Percentiles rank a stretch among this genome's conserved stretches.
These are phyloP conservation scores for Leccinum pachyderme DNA, from an alignment of 1,284 basidiomycete species.

Conservation along the genomic window DNA sequence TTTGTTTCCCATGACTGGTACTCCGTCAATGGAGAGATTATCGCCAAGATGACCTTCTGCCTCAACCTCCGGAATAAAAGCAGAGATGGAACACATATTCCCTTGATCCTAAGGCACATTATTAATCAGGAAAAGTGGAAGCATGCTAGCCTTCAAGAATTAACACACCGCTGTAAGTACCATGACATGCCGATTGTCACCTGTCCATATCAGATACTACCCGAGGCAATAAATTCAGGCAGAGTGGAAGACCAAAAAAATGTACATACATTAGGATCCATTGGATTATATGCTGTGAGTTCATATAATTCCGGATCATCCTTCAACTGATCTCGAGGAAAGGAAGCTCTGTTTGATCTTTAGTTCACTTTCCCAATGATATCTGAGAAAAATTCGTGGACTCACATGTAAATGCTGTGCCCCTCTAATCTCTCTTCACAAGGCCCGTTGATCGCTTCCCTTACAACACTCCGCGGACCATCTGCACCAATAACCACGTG, in stretches of 20 bases:
- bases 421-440: conserved; percentile 26
- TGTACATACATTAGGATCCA: conserved; percentile 22
- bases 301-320: conserved; percentile 38
- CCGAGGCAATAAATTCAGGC: neutral
- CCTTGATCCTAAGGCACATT: conserved; percentile 26
- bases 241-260: neutral
- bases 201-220: conserved; percentile 27
- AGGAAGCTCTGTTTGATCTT: conserved; percentile 35
- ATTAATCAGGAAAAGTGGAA: conserved; percentile 7
- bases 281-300: conserved; percentile 24
- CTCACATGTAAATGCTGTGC: conserved; percentile 32
- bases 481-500: conserved; percentile 45
- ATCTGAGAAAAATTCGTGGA: conserved; percentile 5
- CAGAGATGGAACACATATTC: conserved; percentile 23
- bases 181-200: conserved; percentile 26
- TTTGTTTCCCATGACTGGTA: conserved; percentile 12
- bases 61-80: conserved; percentile 28
- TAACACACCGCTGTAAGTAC: conserved; percentile 26
- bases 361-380: conserved; percentile 1
- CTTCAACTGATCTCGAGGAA: conserved; percentile 39
- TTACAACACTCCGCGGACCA: conserved; percentile 36
- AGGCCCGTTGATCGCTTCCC: conserved; percentile 22
- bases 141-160: neutral
- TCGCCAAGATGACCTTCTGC: conserved; percentile 18
- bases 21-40: conserved; percentile 17